phyloP scores from a whole-genome alignment of 805 yeast genomes.

The Saturnispora saitoi region DNA sequence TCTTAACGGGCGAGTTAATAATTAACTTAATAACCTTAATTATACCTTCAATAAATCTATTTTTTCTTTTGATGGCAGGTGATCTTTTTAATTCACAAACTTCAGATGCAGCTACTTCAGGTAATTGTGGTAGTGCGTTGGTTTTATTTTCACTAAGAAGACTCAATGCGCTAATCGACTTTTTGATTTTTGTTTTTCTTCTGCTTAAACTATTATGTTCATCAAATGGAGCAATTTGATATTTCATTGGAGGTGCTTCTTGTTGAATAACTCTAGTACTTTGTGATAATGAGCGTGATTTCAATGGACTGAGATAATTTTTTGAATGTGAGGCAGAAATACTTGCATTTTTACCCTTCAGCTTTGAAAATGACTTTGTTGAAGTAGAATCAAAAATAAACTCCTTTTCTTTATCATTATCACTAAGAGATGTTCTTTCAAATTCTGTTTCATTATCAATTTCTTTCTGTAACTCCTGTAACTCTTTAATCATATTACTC shows the following conservation, averaged over 20 bases:
- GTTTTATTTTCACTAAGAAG: not conserved
- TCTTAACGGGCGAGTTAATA: slow-evolving; percentile 11
- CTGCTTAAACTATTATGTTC: not conserved
- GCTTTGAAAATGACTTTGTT: not conserved
- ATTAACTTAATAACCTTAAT: slow-evolving; percentile 10
- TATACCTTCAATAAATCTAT: slow-evolving; percentile 23
- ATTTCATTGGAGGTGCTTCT: not conserved
- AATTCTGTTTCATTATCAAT: not conserved
- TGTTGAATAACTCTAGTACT: not conserved
- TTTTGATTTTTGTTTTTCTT: not conserved
- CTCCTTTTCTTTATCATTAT: not conserved
- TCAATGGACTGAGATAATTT: not conserved
- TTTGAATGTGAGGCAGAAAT: not conserved
- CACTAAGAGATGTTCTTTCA: not conserved
- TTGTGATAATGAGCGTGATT: not conserved
- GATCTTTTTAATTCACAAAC: slow-evolving; percentile 21
- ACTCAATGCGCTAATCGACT: not conserved
- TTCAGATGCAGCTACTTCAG: not conserved
- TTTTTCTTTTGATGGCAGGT: slow-evolving; percentile 27
- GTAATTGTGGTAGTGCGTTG: not conserved
- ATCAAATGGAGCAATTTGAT: not conserved
- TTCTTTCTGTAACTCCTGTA: not conserved
- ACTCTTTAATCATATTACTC: slow-evolving; percentile 7
- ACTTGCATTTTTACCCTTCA: not conserved
- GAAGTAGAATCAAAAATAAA: slow-evolving; percentile 5